Evolutionary conservation across 768 basidiomycete genomes (phyloP), one percentile per base, ranked within the genome.

Genomic region (Leccinum obscurum): DNA sequence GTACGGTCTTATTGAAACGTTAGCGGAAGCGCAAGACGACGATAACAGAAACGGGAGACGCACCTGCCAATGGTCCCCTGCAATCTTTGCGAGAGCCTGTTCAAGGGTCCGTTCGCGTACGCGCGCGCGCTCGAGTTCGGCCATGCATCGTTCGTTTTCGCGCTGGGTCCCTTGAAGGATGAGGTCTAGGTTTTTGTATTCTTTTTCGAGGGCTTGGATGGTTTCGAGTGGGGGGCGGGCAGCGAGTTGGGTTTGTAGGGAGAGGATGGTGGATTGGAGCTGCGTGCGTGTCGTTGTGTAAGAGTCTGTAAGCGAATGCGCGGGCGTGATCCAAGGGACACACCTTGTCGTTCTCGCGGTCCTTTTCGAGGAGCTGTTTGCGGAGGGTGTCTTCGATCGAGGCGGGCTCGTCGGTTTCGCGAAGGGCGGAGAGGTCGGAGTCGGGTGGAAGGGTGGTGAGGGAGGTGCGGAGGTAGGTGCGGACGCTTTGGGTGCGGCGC

Each of bases 121-220:
- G 59, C 84, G 89, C 3, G 77, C 81, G 63, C 88, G 80, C 58
- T 93, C 91, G 3, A 92, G 77, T 60, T 92, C 90, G 0, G 83
- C 79, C 92, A 93, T 93, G 62, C 87, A 89, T 53, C 88, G 80
- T 65, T 93, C 91, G 66, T 94, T 94, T 76, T 94, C 92, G 54
- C 90, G 77, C 63, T 92, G 90, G 0, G 92, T 93, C 0, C 91
- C 92, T 60, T 89, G 84, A 0, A 92, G 74, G 3, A 93, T 77
- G 17, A 93, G 77, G 41, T 92, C 92, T 1, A 92, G 76, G 59
- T 89, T 88, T 65, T 85, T 85, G 66, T 86, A 85, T 64, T 93
- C 92, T 67, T 84, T 86, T 71, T 88, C 80, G 34, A 92, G 73
- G 37, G 79, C 80, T 60, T 90, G 85, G 28, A 93, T 77, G 0